phyloP scores from a whole-genome alignment of 2,329 filamentous ascomycete species.

The Shiraia sp. region DNA sequence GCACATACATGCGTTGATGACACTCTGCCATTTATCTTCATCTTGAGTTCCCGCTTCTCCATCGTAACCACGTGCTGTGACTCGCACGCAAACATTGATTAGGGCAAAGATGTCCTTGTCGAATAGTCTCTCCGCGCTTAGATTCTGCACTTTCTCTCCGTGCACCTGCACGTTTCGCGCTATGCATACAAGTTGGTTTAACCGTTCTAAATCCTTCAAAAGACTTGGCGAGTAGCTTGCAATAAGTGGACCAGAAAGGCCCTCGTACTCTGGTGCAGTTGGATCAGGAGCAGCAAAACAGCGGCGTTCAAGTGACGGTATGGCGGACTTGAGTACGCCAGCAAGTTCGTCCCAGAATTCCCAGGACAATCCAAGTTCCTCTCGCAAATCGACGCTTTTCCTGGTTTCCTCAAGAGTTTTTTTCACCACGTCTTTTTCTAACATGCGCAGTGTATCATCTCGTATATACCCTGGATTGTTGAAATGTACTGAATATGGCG shows the following conservation, averaged over 20 bases:
- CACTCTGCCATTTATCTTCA: slow-evolving; percentile 67
- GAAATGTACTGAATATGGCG: slow-evolving; percentile 61
- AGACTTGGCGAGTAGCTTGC: slow-evolving; percentile 62
- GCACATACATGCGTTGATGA: slow-evolving; percentile 58
- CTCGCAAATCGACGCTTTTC: slow-evolving; percentile 59
- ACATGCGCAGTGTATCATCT: slow-evolving; percentile 61
- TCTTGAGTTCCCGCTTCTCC: slow-evolving; percentile 64
- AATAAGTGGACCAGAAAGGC: slow-evolving; percentile 63
- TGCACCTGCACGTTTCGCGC: slow-evolving; percentile 65
- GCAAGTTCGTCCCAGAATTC: slow-evolving; percentile 65
- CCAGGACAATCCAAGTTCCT: slow-evolving; percentile 60
- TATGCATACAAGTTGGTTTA: slow-evolving; percentile 66
- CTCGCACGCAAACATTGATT: slow-evolving; percentile 66
- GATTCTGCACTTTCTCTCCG: slow-evolving; percentile 64
- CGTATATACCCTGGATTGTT: slow-evolving; percentile 63
- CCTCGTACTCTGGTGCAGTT: slow-evolving; percentile 59
- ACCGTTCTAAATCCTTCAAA: slow-evolving; percentile 64
- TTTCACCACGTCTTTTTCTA: slow-evolving; percentile 59
- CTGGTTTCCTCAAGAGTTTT: slow-evolving; percentile 63
- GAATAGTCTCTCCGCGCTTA: slow-evolving; percentile 63
- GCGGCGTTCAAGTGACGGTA: slow-evolving; percentile 64
- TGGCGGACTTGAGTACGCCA: slow-evolving; percentile 61
- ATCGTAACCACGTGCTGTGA: slow-evolving; percentile 67
- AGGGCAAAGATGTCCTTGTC: slow-evolving; percentile 65
- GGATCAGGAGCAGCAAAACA: slow-evolving; percentile 65